phyloP scores from a whole-genome alignment of 192 early-diverging fungal genomes.

The Coemansia sp. region DNA sequence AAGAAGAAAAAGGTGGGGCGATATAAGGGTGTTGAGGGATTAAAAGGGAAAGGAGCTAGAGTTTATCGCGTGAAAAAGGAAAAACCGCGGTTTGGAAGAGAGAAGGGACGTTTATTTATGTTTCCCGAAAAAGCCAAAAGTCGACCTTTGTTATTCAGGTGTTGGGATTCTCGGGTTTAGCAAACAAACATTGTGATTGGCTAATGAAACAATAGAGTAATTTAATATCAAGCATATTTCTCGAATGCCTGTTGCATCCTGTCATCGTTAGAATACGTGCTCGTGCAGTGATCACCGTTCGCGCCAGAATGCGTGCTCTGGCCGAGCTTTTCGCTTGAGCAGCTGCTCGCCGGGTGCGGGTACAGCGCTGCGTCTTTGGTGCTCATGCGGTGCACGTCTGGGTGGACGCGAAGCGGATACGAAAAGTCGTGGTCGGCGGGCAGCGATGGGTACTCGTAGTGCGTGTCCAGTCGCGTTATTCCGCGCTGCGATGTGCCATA shows the following conservation, averaged over 20 bases:
- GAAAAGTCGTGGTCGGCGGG: conserved; percentile 18
- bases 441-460: conserved; percentile 29
- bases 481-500: neutral
- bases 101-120: neutral
- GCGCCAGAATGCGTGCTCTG: neutral
- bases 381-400: conserved; percentile 1
- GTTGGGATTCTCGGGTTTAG: neutral
- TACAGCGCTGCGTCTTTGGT: neutral
- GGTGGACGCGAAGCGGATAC: conserved; percentile 11
- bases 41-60: neutral
- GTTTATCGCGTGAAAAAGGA: neutral
- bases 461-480: neutral
- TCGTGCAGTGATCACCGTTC: neutral
- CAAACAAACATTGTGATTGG: neutral
- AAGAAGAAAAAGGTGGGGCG: neutral
- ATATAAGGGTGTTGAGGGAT: neutral
- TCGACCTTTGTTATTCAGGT: neutral
- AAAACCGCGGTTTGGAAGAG: neutral
- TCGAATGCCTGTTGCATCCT: neutral
- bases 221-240: neutral
- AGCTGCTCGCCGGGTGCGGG: conserved; percentile 1
- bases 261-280: neutral
- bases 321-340: neutral
- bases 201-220: neutral
- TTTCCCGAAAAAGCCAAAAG: neutral